phyloP scores from a whole-genome alignment of 2,329 filamentous ascomycete genomes.

The Myriosclerotinia duriaeana region DNA sequence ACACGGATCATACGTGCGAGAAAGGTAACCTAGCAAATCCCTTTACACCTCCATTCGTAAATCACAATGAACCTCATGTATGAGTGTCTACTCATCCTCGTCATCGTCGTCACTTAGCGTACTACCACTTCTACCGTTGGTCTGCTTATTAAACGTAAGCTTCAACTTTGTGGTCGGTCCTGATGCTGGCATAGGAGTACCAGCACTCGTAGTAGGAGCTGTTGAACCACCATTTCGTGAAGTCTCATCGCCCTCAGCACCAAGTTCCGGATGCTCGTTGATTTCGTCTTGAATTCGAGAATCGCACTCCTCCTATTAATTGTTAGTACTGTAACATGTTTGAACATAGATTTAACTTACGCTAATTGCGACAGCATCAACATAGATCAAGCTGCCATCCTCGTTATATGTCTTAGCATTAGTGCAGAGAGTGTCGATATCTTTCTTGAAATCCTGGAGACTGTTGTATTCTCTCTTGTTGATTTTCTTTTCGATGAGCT shows the following conservation, averaged over 20 bases:
- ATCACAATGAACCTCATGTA: constrained; percentile 22
- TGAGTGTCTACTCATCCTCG: constrained; percentile 25
- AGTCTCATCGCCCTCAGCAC: constrained; percentile 50
- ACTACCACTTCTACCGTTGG: constrained; percentile 44
- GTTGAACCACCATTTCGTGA: constrained; percentile 40
- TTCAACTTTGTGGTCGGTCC: constrained; percentile 58
- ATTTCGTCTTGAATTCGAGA: constrained; percentile 55
- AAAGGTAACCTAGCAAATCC: constrained; percentile 24
- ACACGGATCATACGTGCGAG: constrained; percentile 14
- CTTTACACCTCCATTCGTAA: constrained; percentile 26
- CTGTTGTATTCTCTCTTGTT: constrained; percentile 91
- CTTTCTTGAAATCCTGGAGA: constrained; percentile 75
- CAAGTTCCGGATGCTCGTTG: constrained; percentile 54
- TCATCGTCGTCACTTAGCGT: constrained; percentile 56
- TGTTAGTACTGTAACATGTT: constrained; percentile 41
- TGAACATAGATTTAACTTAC: constrained; percentile 52
- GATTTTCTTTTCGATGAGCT: constrained; percentile 90
- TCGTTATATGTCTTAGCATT: constrained; percentile 98
- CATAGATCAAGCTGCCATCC: constrained; percentile 86
- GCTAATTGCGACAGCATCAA: constrained; percentile 91
- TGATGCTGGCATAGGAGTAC: constrained; percentile 62
- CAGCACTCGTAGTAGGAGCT: constrained; percentile 56
- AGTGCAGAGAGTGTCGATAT: constrained; percentile 79
- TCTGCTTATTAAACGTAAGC: constrained; percentile 56
- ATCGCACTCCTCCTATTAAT: constrained; percentile 55